Conservation (phyloP, 345 rosid species). For the Mangifera indica region DNA sequence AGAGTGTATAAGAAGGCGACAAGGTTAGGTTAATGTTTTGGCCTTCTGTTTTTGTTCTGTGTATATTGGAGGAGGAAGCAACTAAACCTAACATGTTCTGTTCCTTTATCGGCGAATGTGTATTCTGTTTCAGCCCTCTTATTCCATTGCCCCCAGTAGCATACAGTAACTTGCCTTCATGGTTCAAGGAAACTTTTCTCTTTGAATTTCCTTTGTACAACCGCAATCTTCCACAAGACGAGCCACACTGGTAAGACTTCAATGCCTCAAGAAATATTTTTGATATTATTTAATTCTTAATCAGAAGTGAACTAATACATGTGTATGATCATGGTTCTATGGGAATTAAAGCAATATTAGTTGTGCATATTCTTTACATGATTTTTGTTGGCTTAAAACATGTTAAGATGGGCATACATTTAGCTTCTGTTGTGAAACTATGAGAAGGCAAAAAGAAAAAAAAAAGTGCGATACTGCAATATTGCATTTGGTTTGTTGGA, state of each 20-base stretch:
- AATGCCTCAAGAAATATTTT: not conserved
- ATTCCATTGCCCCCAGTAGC: constrained; percentile 62
- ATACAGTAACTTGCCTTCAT: constrained; percentile 65
- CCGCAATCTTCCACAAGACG: constrained; percentile 64
- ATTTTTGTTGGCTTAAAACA: not conserved
- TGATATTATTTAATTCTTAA: not conserved
- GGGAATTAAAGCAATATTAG: not conserved
- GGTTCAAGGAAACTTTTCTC: constrained; percentile 65
- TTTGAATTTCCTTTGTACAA: constrained; percentile 82
- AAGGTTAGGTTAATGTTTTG: constrained; percentile 39
- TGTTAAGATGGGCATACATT: not conserved
- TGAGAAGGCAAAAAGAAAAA: not conserved
- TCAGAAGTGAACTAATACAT: not conserved
- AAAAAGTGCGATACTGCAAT: no score
- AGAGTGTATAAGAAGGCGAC: constrained; percentile 69
- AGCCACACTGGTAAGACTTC: constrained; percentile 56
- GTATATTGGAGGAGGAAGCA: constrained; percentile 3
- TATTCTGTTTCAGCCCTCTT: constrained; percentile 65
- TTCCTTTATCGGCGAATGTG: not conserved
- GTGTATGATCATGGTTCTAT: not conserved
- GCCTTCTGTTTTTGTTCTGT: not conserved
- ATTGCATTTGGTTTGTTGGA: no score
- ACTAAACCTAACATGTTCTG: constrained; percentile 7
- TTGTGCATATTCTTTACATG: not conserved
- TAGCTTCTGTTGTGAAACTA: not conserved